Base-by-base conservation (phyloP, 1,284 basidiomycete species). In the Polyporus tsugae region DNA sequence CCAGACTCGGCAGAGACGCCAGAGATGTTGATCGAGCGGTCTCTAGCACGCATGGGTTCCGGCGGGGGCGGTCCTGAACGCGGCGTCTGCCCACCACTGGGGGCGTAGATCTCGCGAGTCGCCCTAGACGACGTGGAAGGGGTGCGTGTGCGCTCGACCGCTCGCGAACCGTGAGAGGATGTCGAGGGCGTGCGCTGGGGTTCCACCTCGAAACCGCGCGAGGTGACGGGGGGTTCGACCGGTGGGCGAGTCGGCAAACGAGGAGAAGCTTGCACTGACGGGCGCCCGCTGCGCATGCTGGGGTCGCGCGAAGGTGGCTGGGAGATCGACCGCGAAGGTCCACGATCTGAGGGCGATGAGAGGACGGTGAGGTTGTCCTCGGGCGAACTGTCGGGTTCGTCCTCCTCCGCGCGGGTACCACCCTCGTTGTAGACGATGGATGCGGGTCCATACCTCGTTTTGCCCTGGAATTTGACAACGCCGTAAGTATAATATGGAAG, bases 381-480 rank as follows among this genome's bases (percentile, higher is more conserved):
- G 0, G 75, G 72, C 35, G 77, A 75, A 35, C 74, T 75, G 66
- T 80, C 78, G 6, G 75, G 74, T 53, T 92, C 91, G 57, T 91
- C 91, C 75, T 93, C 92, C 46, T 91, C 91, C 3, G 85, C 84
- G 66, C 91, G 87, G 71, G 89, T 88, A 1, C 91, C 91, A 60
- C 90, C 85, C 78, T 93, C 92, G 75, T 91, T 93, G 80, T 92
- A 93, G 9, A 93, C 87, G 68, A 93, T 93, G 4, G 89, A 88
- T 0, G 92, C 92, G 5, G 91, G 91, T 17, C 91, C 91, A 70
- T 91, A 91, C 79, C 85, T 88, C 19, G 83, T 86, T 69, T 81
- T 83, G 25, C 89, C 89, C 89, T 91, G 52, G 39, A 17, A 46
- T 71, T 53, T 53, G 38, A 41, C 39, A 39, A 35, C 9, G 17